Percentiles rank a stretch among this genome's conserved stretches.
Evolutionary conservation across 305 asterid species (phyloP).

Genomic region (Fraxinus velutina): DNA sequence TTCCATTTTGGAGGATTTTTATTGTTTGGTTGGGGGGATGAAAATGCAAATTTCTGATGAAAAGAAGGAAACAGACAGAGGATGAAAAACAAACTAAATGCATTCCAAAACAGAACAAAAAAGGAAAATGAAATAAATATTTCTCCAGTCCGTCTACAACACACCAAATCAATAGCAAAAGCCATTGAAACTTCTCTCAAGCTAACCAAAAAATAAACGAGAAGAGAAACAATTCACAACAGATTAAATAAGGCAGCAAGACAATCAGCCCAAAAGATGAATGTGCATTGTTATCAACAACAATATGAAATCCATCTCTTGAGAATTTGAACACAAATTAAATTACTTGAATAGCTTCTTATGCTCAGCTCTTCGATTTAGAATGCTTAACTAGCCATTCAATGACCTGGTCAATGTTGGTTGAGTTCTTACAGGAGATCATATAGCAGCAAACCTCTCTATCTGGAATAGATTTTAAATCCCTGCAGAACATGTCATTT

Average conservation of each 20-base stretch:
- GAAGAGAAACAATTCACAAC: slow-evolving; percentile 28
- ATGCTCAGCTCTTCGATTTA: slow-evolving; percentile 73
- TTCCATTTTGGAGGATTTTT: background rate
- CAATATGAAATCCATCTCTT: slow-evolving; percentile 30
- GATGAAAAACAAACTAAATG: background rate
- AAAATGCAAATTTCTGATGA: background rate
- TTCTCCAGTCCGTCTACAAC: background rate
- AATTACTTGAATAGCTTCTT: slow-evolving; percentile 24
- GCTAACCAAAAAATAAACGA: background rate
- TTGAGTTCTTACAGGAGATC: slow-evolving; percentile 97
- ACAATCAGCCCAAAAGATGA: slow-evolving; percentile 33
- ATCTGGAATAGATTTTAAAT: slow-evolving; percentile 65
- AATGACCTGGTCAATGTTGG: slow-evolving; percentile 89
- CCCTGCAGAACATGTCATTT: slow-evolving; percentile 50
- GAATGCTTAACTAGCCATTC: slow-evolving; percentile 99
- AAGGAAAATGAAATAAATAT: background rate
- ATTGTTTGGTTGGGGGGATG: background rate
- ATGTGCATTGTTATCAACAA: slow-evolving; percentile 31
- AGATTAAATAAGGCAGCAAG: slow-evolving; percentile 17
- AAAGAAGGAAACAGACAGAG: background rate
- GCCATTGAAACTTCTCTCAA: slow-evolving; percentile 3
- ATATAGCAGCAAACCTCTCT: slow-evolving; percentile 97
- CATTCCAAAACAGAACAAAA: background rate
- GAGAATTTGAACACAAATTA: slow-evolving; percentile 17
- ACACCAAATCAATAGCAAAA: slow-evolving; percentile 15